Base-by-base conservation (phyloP, 345 rosid species). In the Eucalyptus paniculata region DNA sequence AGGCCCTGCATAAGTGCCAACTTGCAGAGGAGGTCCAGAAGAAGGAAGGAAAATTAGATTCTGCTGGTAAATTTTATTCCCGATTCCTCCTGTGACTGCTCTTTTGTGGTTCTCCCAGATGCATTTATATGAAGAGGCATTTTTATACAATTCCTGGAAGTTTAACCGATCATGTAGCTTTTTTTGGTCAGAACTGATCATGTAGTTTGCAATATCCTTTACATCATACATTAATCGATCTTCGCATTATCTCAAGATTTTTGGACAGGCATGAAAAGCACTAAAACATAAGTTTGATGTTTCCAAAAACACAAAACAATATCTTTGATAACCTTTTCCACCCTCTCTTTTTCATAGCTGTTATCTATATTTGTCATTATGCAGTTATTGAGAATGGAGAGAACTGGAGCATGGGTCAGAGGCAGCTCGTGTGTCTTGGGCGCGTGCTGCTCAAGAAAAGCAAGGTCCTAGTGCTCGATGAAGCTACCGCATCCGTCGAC, bases 321-420 rank as follows among this genome's bases (percentile, higher is more conserved):
- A 16, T 67, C 80, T 67, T 67, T 32, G 42, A 67, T 5, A 67
- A 32, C 80, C 80, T 67, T 34, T 32, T 67, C 42, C 34, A 67
- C 42, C 80, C 80, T 67, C 80, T 67, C 80, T 50, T 40, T 40
- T 88, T 81, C n/a, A 34, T 34, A 28, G 47, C 77, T 88, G 50
- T 67, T 30, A n/a, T 32, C 65, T 12, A 28, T 51, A 17, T 85
- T 86, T 12, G 28, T 88, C 87, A 44, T 90, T 67, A 37, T 87
- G 85, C 92, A 94, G 99, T 96, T 51, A 89, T 91, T 3, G 97
- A 97, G 88, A 96, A 97, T 91, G 99, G 99, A 90, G 99, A 95
- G 90, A 97, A 96, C 88, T 96, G 99, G 99, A 97, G 99, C 89
- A 94, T 96, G 96, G 99, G 99, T 16, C 99, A 97, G 92, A 94